These are phyloP conservation scores for Mrakiaceae sp. DNA, from an alignment of 1,284 basidiomycete genomes.

Conservation along the genomic window DNA sequence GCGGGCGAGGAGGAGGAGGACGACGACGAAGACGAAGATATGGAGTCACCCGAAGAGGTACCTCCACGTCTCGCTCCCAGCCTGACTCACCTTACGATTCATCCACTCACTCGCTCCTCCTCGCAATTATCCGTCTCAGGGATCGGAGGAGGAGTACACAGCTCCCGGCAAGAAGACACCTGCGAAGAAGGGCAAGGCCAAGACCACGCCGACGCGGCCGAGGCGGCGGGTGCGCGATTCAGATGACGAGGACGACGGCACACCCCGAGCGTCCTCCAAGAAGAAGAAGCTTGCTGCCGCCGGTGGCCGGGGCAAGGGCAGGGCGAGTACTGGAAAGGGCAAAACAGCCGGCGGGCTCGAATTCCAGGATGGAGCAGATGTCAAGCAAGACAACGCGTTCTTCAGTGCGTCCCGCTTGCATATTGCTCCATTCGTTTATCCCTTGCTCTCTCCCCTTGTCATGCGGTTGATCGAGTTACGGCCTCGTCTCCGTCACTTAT, in stretches of 20 bases:
- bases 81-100: neutral
- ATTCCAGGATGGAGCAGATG: neutral
- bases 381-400: slow-evolving; percentile 14
- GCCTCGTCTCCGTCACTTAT: neutral
- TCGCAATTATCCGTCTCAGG: neutral
- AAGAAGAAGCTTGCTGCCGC: slow-evolving; percentile 17
- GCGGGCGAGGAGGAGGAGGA: slow-evolving; percentile 15
- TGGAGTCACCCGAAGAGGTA: slow-evolving; percentile 16
- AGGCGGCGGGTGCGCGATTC: neutral
- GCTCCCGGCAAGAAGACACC: slow-evolving; percentile 8
- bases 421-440: neutral
- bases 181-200: neutral
- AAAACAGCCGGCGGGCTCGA: neutral
- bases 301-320: slow-evolving; percentile 3
- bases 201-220: neutral
- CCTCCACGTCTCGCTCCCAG: neutral
- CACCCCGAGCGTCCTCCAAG: neutral
- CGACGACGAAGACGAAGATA: slow-evolving; percentile 20
- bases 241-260: neutral
- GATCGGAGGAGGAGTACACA: slow-evolving; percentile 10
- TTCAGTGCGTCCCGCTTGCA: slow-evolving; percentile 5
- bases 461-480: neutral
- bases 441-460: neutral
- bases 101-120: too few species aligned
- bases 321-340: neutral